Evolutionary conservation across 1,139 yeast genomes (phyloP), one percentile per base, ranked within the genome.

Genomic region (Saccharomyces hybrid): DNA sequence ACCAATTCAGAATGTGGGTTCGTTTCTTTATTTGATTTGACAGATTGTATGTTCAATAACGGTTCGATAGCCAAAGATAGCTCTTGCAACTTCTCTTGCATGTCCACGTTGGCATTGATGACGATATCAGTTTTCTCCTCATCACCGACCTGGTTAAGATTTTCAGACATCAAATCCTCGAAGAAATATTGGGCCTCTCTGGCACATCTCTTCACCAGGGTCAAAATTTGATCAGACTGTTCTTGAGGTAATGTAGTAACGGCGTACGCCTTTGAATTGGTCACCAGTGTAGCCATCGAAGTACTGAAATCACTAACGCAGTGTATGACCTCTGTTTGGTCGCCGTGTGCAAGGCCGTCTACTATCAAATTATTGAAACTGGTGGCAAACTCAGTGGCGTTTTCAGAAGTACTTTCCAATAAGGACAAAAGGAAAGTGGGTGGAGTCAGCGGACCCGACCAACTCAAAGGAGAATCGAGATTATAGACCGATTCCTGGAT

Each of bases 371-470:
- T 81, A 67, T 87, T 88, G 73, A 89, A 89, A 13, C 86, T 82
- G 16, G 84, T 80, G 5, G 96, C 87, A 70, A 90, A 88, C 51
- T 86, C 95, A 6, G 93, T 88, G 0, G 91, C 89, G 27, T 81
- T 76, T 53, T 84, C 81, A 0, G 90, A 81, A 27, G 87, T 79
- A 61, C 83, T 80, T 67, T 90, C 97, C 60, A 85, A 74, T 50
- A 88, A 74, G 0, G 95, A 84, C 38, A 62, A 42, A 13, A 61
- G 46, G 64, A 82, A 86, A 62, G 81, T 86, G 1, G 96, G 89
- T 0, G 95, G 81, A 1, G 95, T 78, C 66, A 84, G 83, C 62
- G 84, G 82, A 65, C 88, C 88, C 54, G 95, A 95, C 16, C 93
- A 89, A 69, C 86, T 93, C 79, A 86, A 80, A 25, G 95, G 86